Evolutionary conservation across 2,329 filamentous ascomycete genomes (phyloP).

Genomic region (Kalmusia sp.): DNA sequence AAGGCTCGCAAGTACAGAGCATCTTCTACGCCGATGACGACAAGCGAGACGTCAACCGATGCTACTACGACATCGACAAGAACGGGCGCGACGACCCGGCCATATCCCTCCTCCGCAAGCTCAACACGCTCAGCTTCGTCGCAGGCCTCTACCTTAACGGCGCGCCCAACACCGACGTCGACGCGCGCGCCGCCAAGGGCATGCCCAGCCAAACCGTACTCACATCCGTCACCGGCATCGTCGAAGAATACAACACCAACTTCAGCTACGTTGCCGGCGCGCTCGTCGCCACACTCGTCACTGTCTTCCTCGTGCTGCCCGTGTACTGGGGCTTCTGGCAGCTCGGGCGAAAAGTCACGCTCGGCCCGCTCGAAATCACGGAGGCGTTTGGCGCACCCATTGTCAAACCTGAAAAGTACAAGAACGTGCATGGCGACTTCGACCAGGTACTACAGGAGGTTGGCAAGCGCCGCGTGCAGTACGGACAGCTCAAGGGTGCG

Average conservation of each 20-base stretch:
- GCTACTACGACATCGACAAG: slow-evolving; percentile 25
- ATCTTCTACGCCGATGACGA: slow-evolving; percentile 25
- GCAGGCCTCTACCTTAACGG: slow-evolving; percentile 23
- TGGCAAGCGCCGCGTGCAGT: slow-evolving; percentile 24
- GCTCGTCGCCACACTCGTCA: slow-evolving; percentile 36
- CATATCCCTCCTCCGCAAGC: slow-evolving; percentile 28
- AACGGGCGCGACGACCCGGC: slow-evolving; percentile 25
- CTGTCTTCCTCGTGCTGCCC: slow-evolving; percentile 41
- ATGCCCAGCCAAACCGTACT: slow-evolving; percentile 20
- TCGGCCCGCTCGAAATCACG: slow-evolving; percentile 45
- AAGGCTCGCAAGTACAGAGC: slow-evolving; percentile 23
- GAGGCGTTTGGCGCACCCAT: slow-evolving; percentile 41
- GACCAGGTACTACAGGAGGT: slow-evolving; percentile 28
- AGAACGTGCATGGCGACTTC: slow-evolving; percentile 28
- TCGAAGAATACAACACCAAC: slow-evolving; percentile 36
- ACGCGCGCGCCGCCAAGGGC: not conserved
- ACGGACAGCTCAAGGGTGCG: slow-evolving; percentile 24
- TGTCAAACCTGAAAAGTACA: slow-evolving; percentile 22
- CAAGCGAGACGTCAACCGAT: slow-evolving; percentile 14
- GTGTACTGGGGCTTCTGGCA: slow-evolving; percentile 47
- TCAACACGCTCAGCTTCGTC: slow-evolving; percentile 30
- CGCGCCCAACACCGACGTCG: slow-evolving; percentile 13
- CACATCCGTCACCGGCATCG: slow-evolving; percentile 25
- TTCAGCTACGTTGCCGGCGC: slow-evolving; percentile 38
- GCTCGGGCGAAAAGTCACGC: slow-evolving; percentile 42